Conservation (phyloP, 768 basidiomycete genomes). For the Hypsizygus marmoreus region DNA sequence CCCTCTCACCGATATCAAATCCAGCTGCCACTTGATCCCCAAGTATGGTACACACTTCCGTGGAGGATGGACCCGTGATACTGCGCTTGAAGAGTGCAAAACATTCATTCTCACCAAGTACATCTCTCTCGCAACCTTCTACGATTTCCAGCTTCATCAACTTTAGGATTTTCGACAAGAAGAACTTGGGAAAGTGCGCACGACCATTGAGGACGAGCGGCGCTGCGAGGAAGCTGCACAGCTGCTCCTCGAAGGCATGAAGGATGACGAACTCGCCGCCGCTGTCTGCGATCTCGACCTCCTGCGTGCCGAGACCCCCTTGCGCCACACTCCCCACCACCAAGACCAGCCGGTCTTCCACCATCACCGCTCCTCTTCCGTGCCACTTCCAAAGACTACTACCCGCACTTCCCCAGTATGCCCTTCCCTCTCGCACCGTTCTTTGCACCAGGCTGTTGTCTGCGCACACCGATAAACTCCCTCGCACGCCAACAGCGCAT, state of each 20-base stretch:
- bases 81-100: constrained; percentile 1
- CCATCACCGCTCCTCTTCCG: constrained; percentile 62
- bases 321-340: constrained; percentile 13
- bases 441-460: constrained; percentile 44
- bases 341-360: constrained; percentile 28
- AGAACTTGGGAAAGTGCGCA: constrained; percentile 38
- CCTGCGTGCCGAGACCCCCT: constrained; percentile 21
- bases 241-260: constrained; percentile 66
- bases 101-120: constrained; percentile 5
- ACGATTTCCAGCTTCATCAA: too few species aligned
- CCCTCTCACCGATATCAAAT: constrained; percentile 2
- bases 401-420: constrained; percentile 34
- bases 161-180: too few species aligned
- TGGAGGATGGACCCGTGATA: not conserved
- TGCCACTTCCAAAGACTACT: constrained; percentile 54
- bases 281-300: constrained; percentile 59
- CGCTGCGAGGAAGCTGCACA: constrained; percentile 70
- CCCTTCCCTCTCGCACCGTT: constrained; percentile 45
- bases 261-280: constrained; percentile 65
- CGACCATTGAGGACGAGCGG: constrained; percentile 57
- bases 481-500: constrained; percentile 45
- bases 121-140: constrained; percentile 5
- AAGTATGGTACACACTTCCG: constrained; percentile 1
- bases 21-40: constrained; percentile 4
- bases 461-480: constrained; percentile 42